phyloP scores from a whole-genome alignment of 2,329 filamentous ascomycete species.

The Metarhizium robertsii region DNA sequence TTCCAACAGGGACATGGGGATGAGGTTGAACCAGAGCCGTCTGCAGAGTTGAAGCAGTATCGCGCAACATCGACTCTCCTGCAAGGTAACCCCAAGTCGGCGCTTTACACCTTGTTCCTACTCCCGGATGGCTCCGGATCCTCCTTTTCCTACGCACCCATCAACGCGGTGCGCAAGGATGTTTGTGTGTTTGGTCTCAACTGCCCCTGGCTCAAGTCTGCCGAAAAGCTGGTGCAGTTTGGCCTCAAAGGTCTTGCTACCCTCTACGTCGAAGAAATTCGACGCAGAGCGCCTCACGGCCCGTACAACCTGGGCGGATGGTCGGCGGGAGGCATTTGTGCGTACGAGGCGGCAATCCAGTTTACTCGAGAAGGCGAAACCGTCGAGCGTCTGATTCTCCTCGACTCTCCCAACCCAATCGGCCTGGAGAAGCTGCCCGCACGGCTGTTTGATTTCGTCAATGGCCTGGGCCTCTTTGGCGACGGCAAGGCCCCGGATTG shows the following conservation, averaged over 20 bases:
- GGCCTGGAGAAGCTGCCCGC: conserved; percentile 56
- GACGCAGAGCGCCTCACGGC: conserved; percentile 57
- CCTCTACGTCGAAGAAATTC: conserved; percentile 51
- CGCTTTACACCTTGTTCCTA: conserved; percentile 4
- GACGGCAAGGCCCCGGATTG: conserved; percentile 59
- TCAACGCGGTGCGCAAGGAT: conserved; percentile 26
- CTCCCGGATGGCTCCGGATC: conserved; percentile 47
- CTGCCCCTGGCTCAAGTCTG: conserved; percentile 53
- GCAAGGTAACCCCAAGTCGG: conserved; percentile 2
- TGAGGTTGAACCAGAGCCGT: neutral
- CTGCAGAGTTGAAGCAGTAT: conserved; percentile 2
- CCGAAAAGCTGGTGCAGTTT: conserved; percentile 28
- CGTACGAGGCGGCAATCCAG: conserved; percentile 56
- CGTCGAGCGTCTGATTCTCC: conserved; percentile 51
- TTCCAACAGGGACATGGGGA: neutral
- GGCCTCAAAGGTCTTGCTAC: conserved; percentile 28
- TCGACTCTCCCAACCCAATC: conserved; percentile 56
- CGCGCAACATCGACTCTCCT: conserved; percentile 4
- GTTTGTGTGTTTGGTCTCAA: conserved; percentile 44
- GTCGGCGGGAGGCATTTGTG: conserved; percentile 66
- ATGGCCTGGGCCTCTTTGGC: conserved; percentile 60
- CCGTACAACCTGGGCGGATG: conserved; percentile 62
- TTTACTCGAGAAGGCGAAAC: conserved; percentile 45
- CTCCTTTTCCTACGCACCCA: conserved; percentile 52
- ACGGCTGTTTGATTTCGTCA: conserved; percentile 59